Evolutionary conservation across 2,329 filamentous ascomycete genomes (phyloP).

Genomic region (Xylaria sp.): DNA sequence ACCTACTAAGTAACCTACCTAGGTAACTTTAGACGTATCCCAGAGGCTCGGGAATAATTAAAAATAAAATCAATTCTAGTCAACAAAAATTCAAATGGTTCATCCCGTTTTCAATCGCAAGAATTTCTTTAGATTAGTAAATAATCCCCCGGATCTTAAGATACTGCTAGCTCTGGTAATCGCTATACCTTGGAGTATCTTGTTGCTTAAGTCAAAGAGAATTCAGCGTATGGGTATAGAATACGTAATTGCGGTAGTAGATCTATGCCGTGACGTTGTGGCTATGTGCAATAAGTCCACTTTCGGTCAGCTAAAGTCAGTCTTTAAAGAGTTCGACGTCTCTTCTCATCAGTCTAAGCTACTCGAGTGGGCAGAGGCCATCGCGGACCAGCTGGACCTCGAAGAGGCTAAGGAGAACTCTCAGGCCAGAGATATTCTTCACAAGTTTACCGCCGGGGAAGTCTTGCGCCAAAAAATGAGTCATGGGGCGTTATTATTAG

Average conservation of each 20-base stretch:
- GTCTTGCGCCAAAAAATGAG: conserved; percentile 28
- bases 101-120: too few relatives aligned
- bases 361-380: conserved; percentile 50
- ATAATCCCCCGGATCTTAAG: too few relatives aligned
- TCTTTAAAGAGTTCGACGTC: conserved; percentile 50
- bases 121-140: too few relatives aligned
- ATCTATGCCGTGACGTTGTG: conserved; percentile 53
- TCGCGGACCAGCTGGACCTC: conserved; percentile 49
- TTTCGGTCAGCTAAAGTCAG: conserved; percentile 48
- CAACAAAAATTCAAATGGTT: too few relatives aligned
- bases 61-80: too few relatives aligned
- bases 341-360: conserved; percentile 51
- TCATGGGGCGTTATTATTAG: conserved; percentile 45
- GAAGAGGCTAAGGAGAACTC: conserved; percentile 26
- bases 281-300: conserved; percentile 50
- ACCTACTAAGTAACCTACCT: too few relatives aligned
- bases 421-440: not conserved
- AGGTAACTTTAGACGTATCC: too few relatives aligned
- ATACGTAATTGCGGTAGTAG: conserved; percentile 56
- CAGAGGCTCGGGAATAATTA: too few relatives aligned
- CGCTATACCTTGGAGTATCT: too few relatives aligned
- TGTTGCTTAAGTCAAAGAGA: too few relatives aligned
- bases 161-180: too few relatives aligned
- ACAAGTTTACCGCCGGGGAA: not conserved
- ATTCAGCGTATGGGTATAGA: conserved; percentile 54